These are phyloP conservation scores for Penicillium cataractarum DNA, from an alignment of 495 filamentous ascomycete genomes.

Conservation along the genomic window DNA sequence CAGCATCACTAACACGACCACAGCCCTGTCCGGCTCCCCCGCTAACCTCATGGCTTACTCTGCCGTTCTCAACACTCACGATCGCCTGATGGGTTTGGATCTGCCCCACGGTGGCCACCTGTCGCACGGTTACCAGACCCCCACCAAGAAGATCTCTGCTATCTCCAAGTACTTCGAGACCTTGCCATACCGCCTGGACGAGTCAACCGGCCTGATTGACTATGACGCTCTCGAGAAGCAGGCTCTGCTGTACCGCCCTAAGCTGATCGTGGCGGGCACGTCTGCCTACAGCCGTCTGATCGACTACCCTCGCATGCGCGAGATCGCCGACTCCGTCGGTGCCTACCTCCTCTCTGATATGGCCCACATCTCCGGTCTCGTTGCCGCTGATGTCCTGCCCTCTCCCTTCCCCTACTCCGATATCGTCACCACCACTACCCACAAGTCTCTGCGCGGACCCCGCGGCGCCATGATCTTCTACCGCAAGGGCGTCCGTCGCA, in stretches of 20 bases:
- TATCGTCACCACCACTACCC: constrained; percentile 96
- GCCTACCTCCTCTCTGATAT: constrained; percentile 94
- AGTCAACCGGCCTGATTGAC: constrained; percentile 90
- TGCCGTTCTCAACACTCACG: constrained; percentile 86
- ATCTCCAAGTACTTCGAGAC: constrained; percentile 99
- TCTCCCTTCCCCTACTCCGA: constrained; percentile 89
- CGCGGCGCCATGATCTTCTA: constrained; percentile 98
- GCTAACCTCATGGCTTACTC: constrained; percentile 97
- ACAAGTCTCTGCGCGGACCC: constrained; percentile 94
- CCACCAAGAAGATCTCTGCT: constrained; percentile 96
- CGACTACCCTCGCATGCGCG: constrained; percentile 86
- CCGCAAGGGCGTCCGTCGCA: constrained; percentile 84
- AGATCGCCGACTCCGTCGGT: constrained; percentile 85
- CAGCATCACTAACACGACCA: constrained; percentile 22
- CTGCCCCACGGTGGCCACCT: constrained; percentile 95
- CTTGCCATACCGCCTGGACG: constrained; percentile 88
- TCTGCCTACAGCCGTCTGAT: constrained; percentile 94
- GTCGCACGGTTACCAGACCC: constrained; percentile 97
- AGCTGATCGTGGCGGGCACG: constrained; percentile 92
- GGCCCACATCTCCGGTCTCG: constrained; percentile 95
- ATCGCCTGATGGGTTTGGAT: constrained; percentile 96
- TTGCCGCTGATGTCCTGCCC: constrained; percentile 87
- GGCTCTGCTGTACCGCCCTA: constrained; percentile 86
- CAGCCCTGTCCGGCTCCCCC: constrained; percentile 92
- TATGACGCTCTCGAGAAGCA: constrained; percentile 87